Evolutionary conservation across 192 early-diverging fungal species (phyloP).

Genomic region (Podochytrium sp.): DNA sequence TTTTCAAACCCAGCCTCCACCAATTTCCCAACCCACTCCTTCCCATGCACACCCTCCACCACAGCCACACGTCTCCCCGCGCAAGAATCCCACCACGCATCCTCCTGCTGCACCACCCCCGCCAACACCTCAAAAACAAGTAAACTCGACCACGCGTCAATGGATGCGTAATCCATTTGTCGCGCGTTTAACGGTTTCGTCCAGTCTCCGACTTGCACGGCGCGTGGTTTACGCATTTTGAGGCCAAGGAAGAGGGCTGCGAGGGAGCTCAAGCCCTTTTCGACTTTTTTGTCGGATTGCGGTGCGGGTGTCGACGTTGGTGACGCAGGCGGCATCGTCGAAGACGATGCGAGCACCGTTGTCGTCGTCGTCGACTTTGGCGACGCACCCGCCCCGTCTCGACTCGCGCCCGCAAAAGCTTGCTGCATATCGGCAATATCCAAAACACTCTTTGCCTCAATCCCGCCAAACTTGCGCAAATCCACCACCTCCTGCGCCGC

Average conservation of each 20-base stretch:
- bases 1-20: not conserved
- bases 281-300: not conserved
- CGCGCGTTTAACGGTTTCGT: not conserved
- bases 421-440: not conserved
- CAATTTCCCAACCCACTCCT: not conserved
- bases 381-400: not conserved
- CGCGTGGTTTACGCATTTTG: conserved; percentile 5
- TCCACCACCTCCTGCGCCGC: conserved; percentile 1
- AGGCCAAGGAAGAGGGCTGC: conserved; percentile 13
- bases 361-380: not conserved
- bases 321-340: not conserved
- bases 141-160: conserved; percentile 22
- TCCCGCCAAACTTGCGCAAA: not conserved
- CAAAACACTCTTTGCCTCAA: not conserved
- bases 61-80: conserved; percentile 4
- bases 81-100: conserved; percentile 6
- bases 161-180: conserved; percentile 21
- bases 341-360: not conserved
- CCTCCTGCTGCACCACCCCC: not conserved
- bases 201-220: conserved; percentile 16
- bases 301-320: not conserved
- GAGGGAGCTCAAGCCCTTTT: not conserved
- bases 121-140: conserved; percentile 5
- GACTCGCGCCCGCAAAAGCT: too few relatives aligned
- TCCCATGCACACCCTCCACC: not conserved